phyloP scores from a whole-genome alignment of 2,329 filamentous ascomycete genomes.

The Epichloe aotearoae region DNA sequence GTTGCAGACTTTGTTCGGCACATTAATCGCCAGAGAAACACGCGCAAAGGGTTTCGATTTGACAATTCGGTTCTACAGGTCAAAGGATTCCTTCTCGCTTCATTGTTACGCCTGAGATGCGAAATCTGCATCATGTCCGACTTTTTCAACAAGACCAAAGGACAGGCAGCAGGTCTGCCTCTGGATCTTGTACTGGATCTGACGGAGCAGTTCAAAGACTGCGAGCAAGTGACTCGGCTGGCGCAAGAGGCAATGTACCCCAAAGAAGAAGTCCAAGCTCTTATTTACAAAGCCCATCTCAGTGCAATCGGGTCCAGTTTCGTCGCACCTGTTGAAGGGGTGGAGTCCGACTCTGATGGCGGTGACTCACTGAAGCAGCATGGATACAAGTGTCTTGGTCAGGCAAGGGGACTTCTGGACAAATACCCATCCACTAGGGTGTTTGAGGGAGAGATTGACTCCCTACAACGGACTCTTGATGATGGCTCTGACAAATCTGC shows the following conservation, averaged over 20 bases:
- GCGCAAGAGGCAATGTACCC: slow-evolving; percentile 23
- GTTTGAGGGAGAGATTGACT: not conserved
- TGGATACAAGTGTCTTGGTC: not conserved
- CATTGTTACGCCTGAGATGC: slow-evolving; percentile 31
- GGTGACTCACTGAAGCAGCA: not conserved
- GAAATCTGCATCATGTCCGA: slow-evolving; percentile 35
- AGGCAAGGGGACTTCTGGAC: not conserved
- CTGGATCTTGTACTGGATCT: slow-evolving; percentile 14
- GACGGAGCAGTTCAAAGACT: slow-evolving; percentile 22
- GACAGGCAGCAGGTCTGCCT: not conserved
- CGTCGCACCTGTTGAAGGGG: not conserved
- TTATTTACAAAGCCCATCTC: slow-evolving; percentile 33
- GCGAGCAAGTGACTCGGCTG: slow-evolving; percentile 23
- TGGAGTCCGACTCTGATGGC: not conserved
- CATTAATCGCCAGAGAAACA: slow-evolving; percentile 18
- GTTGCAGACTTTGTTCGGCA: slow-evolving; percentile 32
- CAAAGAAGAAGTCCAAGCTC: slow-evolving; percentile 34
- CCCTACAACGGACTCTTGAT: not conserved
- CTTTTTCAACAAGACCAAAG: slow-evolving; percentile 12
- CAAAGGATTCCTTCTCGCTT: slow-evolving; percentile 27
- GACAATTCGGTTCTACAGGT: slow-evolving; percentile 24
- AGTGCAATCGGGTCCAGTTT: slow-evolving; percentile 24
- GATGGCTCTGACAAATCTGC: slow-evolving; percentile 35
- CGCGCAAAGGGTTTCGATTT: slow-evolving; percentile 17
- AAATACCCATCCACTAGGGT: not conserved